These are phyloP conservation scores for Periconia macrospinosa DNA, from an alignment of 2,329 filamentous ascomycete species.

Conservation along the genomic window DNA sequence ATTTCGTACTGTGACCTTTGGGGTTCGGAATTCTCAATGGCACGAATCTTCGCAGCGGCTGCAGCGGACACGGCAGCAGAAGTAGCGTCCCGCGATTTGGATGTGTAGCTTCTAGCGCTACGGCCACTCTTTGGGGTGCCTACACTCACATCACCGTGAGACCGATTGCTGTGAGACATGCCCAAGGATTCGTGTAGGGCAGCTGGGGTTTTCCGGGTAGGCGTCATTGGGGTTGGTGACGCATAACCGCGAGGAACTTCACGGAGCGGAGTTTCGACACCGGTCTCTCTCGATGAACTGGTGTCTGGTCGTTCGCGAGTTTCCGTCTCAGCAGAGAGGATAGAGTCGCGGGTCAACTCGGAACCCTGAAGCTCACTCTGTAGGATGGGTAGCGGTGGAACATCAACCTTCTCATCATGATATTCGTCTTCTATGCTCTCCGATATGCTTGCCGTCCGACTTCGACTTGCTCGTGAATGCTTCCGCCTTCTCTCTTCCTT, in stretches of 20 bases:
- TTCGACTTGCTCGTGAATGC: conserved; percentile 51
- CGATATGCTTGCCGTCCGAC: conserved; percentile 54
- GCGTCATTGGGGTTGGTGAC: conserved; percentile 64
- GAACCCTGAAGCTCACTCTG: conserved; percentile 85
- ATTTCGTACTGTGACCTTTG: conserved; percentile 42
- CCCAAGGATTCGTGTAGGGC: conserved; percentile 63
- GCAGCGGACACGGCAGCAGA: conserved; percentile 30
- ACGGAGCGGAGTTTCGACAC: conserved; percentile 56
- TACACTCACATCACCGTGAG: conserved; percentile 54
- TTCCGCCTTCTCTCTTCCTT: conserved; percentile 47
- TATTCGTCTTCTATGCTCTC: conserved; percentile 58
- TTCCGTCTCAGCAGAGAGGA: conserved; percentile 79
- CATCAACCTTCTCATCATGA: conserved; percentile 49
- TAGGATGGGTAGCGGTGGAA: conserved; percentile 79
- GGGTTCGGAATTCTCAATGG: conserved; percentile 36
- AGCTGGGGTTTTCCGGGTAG: conserved; percentile 63
- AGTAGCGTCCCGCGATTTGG: conserved; percentile 24
- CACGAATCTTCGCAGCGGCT: conserved; percentile 43
- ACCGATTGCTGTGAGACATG: conserved; percentile 65
- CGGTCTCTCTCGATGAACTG: conserved; percentile 60
- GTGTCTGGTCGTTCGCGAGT: conserved; percentile 61
- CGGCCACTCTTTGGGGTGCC: conserved; percentile 41
- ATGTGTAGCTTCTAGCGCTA: conserved; percentile 50
- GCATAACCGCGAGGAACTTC: conserved; percentile 64
- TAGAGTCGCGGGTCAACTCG: conserved; percentile 84